These are phyloP conservation scores for Lophium mytilinum DNA, from an alignment of 495 filamentous ascomycete species.

Conservation along the genomic window DNA sequence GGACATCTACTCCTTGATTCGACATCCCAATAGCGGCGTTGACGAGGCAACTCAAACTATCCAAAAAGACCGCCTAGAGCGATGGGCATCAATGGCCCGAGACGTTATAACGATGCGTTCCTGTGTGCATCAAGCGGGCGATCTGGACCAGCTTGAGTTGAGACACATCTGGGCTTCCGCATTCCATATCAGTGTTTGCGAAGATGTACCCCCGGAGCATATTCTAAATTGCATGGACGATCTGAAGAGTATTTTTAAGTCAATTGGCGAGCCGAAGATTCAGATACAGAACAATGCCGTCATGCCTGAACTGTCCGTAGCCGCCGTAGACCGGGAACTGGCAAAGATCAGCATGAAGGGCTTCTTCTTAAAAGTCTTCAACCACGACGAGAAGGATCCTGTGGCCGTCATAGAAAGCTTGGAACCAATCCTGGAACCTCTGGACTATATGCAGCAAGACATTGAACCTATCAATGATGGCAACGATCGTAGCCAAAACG, in stretches of 20 bases:
- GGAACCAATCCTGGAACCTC: conserved; percentile 73
- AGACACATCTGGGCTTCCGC: conserved; percentile 81
- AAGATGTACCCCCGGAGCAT: conserved; percentile 64
- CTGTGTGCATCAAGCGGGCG: conserved; percentile 3
- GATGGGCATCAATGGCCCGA: conserved; percentile 68
- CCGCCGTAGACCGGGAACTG: conserved; percentile 78
- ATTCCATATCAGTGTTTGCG: conserved; percentile 61
- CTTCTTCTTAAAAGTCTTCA: conserved; percentile 84
- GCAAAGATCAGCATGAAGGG: conserved; percentile 90
- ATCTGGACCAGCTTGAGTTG: conserved; percentile 41
- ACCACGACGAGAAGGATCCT: conserved; percentile 56
- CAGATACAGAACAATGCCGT: conserved; percentile 73
- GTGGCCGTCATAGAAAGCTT: conserved; percentile 79
- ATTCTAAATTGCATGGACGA: conserved; percentile 73
- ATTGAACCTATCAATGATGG: conserved; percentile 2
- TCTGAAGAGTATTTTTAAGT: conserved; percentile 45
- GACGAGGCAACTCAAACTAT: conserved; percentile 47
- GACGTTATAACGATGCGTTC: conserved; percentile 45
- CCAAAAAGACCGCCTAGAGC: conserved; percentile 60
- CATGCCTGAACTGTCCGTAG: conserved; percentile 80
- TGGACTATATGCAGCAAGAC: conserved; percentile 19
- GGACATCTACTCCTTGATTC: conserved; percentile 71
- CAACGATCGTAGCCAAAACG: conserved; percentile 4
- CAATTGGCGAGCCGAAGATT: conserved; percentile 41
- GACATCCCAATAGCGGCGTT: conserved; percentile 62